Percentiles rank a stretch among this genome's conserved stretches.
These are phyloP conservation scores for Aspergillus ostianus DNA, from an alignment of 495 filamentous ascomycete species.

Conservation along the genomic window DNA sequence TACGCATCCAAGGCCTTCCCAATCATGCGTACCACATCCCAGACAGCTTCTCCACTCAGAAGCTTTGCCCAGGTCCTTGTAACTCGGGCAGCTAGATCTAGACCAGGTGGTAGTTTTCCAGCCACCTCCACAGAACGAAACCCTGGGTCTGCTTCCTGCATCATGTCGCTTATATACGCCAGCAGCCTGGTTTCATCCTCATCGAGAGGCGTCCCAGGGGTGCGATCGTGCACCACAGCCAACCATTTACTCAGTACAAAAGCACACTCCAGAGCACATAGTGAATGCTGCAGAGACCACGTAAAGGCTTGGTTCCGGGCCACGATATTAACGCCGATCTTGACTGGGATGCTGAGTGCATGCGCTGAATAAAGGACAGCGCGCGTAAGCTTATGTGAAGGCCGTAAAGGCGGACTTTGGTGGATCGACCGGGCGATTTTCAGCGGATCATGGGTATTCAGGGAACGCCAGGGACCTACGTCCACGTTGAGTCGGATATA, in stretches of 20 bases:
- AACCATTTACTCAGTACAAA: slow-evolving; percentile 31
- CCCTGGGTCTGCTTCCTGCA: background rate
- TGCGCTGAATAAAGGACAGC: slow-evolving; percentile 36
- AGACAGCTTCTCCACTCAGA: background rate
- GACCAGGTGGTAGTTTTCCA: background rate
- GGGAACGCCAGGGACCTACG: slow-evolving; percentile 20
- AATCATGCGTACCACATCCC: background rate
- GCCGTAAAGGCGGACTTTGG: slow-evolving; percentile 9
- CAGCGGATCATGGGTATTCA: slow-evolving; percentile 31
- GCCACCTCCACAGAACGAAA: background rate
- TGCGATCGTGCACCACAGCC: background rate
- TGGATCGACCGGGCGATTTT: slow-evolving; percentile 14
- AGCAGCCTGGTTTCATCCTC: background rate
- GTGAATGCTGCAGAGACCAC: slow-evolving; percentile 36
- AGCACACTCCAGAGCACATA: slow-evolving; percentile 36
- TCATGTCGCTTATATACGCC: background rate
- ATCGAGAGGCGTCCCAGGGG: background rate
- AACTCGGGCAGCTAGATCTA: background rate
- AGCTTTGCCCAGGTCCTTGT: background rate
- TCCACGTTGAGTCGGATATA: slow-evolving; percentile 36
- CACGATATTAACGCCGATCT: slow-evolving; percentile 27
- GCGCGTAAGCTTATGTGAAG: slow-evolving; percentile 15
- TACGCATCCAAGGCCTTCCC: background rate
- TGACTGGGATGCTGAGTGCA: slow-evolving; percentile 37
- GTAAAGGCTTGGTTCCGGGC: slow-evolving; percentile 27